These are phyloP conservation scores for Didymella pomorum DNA, from an alignment of 2,329 filamentous ascomycete species.

Conservation along the genomic window DNA sequence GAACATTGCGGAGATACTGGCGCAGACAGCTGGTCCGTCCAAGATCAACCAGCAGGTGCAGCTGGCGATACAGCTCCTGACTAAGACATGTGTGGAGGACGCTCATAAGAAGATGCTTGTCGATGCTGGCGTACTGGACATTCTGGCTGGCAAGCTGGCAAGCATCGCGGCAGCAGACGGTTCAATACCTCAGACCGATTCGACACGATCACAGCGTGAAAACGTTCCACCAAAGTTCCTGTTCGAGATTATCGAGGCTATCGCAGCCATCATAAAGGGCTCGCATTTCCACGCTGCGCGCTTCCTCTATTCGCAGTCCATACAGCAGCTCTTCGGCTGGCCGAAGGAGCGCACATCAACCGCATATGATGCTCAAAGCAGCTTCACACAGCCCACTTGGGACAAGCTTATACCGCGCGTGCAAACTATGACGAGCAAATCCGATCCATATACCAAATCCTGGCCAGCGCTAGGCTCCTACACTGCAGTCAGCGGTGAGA, in stretches of 20 bases:
- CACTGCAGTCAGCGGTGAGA: slow-evolving; percentile 36
- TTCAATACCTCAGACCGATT: slow-evolving; percentile 26
- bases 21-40: slow-evolving; percentile 62
- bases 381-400: slow-evolving; percentile 36
- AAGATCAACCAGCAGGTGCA: slow-evolving; percentile 68
- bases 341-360: slow-evolving; percentile 35
- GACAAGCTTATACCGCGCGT: slow-evolving; percentile 51
- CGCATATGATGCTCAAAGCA: slow-evolving; percentile 29
- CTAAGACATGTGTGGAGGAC: slow-evolving; percentile 73
- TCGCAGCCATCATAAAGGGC: slow-evolving; percentile 77
- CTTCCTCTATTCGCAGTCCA: slow-evolving; percentile 55
- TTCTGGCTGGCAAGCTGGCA: slow-evolving; percentile 75
- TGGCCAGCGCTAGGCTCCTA: slow-evolving; percentile 55
- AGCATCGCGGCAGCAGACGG: slow-evolving; percentile 43
- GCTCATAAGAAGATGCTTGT: slow-evolving; percentile 75
- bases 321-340: slow-evolving; percentile 46
- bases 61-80: slow-evolving; percentile 65
- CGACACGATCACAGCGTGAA: slow-evolving; percentile 30
- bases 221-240: slow-evolving; percentile 62
- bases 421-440: slow-evolving; percentile 50
- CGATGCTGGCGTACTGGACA: slow-evolving; percentile 77
- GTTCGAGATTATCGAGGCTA: slow-evolving; percentile 76
- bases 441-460: slow-evolving; percentile 51
- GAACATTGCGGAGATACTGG: slow-evolving; percentile 71
- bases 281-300: slow-evolving; percentile 81